These are phyloP conservation scores for Neoboletus magnificus DNA, from an alignment of 768 basidiomycete genomes.

Conservation along the genomic window DNA sequence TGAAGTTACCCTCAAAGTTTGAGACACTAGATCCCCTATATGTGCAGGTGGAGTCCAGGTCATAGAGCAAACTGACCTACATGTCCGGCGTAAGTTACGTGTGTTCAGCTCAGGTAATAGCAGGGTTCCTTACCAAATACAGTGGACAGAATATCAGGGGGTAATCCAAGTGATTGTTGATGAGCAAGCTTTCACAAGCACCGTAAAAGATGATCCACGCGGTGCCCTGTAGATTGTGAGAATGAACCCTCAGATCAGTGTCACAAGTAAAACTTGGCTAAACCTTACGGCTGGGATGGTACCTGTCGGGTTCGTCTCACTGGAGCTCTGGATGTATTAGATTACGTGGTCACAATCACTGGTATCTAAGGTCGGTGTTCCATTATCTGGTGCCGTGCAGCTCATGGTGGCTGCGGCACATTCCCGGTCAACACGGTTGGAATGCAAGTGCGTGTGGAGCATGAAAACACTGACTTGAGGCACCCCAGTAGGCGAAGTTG, in stretches of 20 bases:
- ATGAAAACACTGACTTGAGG: not conserved
- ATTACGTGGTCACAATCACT: no score
- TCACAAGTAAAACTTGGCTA: not conserved
- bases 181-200: no score
- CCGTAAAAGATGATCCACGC: fast-evolving
- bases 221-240: not conserved
- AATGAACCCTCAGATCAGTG: not conserved
- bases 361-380: no score
- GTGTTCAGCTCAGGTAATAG: not conserved
- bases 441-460: not conserved
- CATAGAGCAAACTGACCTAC: not conserved
- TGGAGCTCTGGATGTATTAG: no score
- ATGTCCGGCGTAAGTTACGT: not conserved
- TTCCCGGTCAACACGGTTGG: not conserved
- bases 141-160: fast-evolving
- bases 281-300: not conserved
- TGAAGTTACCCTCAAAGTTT: no score
- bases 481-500: no score
- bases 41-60: not conserved
- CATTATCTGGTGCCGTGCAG: not conserved
- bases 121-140: not conserved
- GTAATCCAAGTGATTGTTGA: no score
- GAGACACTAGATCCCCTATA: not conserved
- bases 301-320: no score
- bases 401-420: not conserved